Evolutionary conservation across 768 basidiomycete species (phyloP).

Genomic region (Pisolithus sp.): DNA sequence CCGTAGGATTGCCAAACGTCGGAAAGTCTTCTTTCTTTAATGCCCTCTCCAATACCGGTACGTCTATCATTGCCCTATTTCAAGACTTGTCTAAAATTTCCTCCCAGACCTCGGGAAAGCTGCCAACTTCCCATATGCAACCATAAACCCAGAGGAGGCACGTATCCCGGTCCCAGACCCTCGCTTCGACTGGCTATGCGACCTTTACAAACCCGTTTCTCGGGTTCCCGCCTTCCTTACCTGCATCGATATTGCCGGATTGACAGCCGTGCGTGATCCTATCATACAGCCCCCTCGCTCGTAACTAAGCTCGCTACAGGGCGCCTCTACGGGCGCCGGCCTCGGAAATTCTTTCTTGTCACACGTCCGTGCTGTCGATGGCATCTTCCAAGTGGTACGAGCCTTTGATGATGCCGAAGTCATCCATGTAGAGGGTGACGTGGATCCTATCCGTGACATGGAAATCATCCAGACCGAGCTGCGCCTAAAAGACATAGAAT

Average conservation of each 20-base stretch:
- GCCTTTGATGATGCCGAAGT: slow-evolving; percentile 99
- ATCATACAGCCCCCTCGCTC: slow-evolving; percentile 1
- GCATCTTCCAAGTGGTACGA: slow-evolving; percentile 97
- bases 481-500: slow-evolving; percentile 95
- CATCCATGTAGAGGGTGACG: slow-evolving; percentile 98
- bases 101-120: slow-evolving; percentile 79
- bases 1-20: slow-evolving; percentile 84
- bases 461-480: slow-evolving; percentile 93
- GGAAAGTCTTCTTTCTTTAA: slow-evolving; percentile 99
- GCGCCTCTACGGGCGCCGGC: slow-evolving; percentile 96
- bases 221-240: slow-evolving; percentile 92
- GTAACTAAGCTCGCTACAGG: slow-evolving; percentile 37
- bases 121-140: slow-evolving; percentile 96
- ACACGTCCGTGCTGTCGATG: slow-evolving; percentile 96
- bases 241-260: slow-evolving; percentile 97
- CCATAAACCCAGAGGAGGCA: slow-evolving; percentile 92
- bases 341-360: slow-evolving; percentile 97
- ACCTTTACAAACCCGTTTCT: slow-evolving; percentile 82
- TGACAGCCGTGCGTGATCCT: slow-evolving; percentile 68
- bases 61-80: slow-evolving; percentile 14
- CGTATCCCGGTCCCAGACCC: slow-evolving; percentile 92
- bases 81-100: slow-evolving; percentile 5
- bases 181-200: slow-evolving; percentile 93
- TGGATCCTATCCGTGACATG: slow-evolving; percentile 95
- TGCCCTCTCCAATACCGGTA: slow-evolving; percentile 84